Percentiles rank a stretch among this genome's conserved stretches.
Conservation (phyloP, 129 eudicot genomes). For the Centella asiatica region DNA sequence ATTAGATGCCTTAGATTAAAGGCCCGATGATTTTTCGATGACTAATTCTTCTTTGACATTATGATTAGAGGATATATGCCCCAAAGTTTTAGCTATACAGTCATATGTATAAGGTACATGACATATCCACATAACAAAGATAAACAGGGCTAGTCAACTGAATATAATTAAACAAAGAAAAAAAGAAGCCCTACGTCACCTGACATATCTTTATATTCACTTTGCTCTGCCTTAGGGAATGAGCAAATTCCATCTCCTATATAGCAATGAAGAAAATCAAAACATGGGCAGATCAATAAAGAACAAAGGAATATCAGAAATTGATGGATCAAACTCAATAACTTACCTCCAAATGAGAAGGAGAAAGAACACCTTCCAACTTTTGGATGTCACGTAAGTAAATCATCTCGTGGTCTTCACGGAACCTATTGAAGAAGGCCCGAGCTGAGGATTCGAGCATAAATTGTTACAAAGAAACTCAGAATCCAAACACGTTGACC, state of each 20-base stretch:
- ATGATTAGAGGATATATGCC: neutral
- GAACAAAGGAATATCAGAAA: conserved; percentile 4
- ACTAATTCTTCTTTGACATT: too few species aligned
- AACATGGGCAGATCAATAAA: neutral
- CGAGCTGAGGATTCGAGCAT: conserved; percentile 49
- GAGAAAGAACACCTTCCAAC: conserved; percentile 96
- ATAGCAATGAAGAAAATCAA: conserved; percentile 8
- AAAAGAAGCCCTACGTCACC: conserved; percentile 29
- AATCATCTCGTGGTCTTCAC: conserved; percentile 95
- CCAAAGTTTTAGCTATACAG: neutral
- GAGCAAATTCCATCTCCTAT: conserved; percentile 99
- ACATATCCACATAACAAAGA: conserved; percentile 2
- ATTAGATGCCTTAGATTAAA: too few species aligned
- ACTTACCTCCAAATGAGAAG: conserved; percentile 91
- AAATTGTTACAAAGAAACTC: neutral
- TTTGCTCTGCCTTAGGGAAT: conserved; percentile 89
- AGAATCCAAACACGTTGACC: conserved; percentile 1
- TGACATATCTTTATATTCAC: conserved; percentile 89
- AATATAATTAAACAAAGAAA: neutral
- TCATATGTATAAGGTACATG: neutral
- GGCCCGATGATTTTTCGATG: too few species aligned
- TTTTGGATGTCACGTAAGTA: conserved; percentile 88
- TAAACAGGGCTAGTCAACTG: neutral
- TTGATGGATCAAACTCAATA: conserved; percentile 15
- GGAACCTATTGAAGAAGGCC: conserved; percentile 68